Conservation (phyloP, 148 eudicot genomes). For the Linanthus parryae region DNA sequence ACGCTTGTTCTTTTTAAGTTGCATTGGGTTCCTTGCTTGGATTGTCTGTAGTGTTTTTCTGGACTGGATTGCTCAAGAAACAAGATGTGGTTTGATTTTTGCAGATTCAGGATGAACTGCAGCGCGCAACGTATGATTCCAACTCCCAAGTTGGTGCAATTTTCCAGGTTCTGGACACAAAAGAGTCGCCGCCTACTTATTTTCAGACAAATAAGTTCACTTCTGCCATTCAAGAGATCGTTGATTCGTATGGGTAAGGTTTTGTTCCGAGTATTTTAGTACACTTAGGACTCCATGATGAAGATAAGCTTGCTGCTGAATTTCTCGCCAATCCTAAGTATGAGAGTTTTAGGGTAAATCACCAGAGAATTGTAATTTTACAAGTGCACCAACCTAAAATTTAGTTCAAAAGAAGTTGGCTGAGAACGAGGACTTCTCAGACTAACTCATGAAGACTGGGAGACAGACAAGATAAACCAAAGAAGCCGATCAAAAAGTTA, state of each 20-base stretch:
- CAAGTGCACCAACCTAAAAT: too few relatives aligned
- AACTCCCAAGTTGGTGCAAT: constrained; percentile 94
- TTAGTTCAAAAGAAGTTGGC: too few relatives aligned
- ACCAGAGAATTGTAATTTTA: too few relatives aligned
- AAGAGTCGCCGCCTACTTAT: constrained; percentile 90
- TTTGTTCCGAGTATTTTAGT: too few relatives aligned
- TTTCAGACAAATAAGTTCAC: constrained; percentile 88
- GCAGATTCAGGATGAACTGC: constrained; percentile 90
- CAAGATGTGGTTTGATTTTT: constrained; percentile 16
- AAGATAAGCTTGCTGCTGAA: too few relatives aligned
- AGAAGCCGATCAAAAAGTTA: too few relatives aligned
- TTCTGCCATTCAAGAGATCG: constrained; percentile 76
- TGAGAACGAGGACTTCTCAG: too few relatives aligned
- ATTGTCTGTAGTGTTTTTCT: constrained; percentile 2
- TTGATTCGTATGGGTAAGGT: constrained; percentile 94
- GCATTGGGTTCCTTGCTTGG: constrained; percentile 8
- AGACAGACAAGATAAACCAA: too few relatives aligned
- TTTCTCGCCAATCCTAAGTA: too few relatives aligned
- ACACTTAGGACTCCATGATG: too few relatives aligned
- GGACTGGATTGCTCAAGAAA: constrained; percentile 7
- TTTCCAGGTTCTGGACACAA: constrained; percentile 76
- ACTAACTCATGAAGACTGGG: too few relatives aligned
- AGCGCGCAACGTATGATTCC: constrained; percentile 69
- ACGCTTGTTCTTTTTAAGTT: background rate
- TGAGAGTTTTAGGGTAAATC: too few relatives aligned